These are phyloP conservation scores for Volvox reticuliferus DNA, from an alignment of 139 green algal species.

Conservation along the genomic window DNA sequence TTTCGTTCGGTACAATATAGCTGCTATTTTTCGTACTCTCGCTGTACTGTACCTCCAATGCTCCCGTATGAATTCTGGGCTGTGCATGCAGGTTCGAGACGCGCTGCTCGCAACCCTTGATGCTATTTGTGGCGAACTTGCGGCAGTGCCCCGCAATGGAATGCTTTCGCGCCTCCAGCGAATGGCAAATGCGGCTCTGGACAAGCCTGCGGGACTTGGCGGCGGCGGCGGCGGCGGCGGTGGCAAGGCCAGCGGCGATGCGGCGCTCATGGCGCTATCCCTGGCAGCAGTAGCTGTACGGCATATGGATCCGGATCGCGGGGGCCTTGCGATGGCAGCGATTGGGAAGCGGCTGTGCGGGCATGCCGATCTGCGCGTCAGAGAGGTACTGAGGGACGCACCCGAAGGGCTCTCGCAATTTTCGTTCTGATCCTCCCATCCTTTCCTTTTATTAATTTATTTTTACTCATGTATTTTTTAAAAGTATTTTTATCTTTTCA, in stretches of 20 bases:
- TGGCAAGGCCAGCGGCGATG: constrained; percentile 13
- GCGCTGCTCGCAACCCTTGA: constrained; percentile 22
- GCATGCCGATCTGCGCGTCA: background rate
- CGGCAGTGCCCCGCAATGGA: background rate
- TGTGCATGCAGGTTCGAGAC: background rate
- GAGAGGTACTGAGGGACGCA: constrained; percentile 12
- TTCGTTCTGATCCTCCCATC: no score
- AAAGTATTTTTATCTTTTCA: no score
- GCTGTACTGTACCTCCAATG: no score
- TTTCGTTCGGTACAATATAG: no score
- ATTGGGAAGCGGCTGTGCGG: constrained; percentile 1
- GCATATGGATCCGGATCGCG: constrained; percentile 30
- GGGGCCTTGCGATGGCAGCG: constrained; percentile 17
- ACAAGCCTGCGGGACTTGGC: constrained; percentile 1
- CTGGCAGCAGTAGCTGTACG: constrained; percentile 31
- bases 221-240: constrained; percentile 14
- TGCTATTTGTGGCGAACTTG: background rate
- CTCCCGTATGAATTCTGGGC: no score
- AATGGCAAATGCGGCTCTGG: background rate
- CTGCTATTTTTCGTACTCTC: no score
- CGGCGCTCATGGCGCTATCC: constrained; percentile 26
- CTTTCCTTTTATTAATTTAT: no score
- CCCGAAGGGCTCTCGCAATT: no score
- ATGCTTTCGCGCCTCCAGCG: constrained; percentile 10
- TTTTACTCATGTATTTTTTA: no score